These are phyloP conservation scores for Microcyclosporella mali DNA, from an alignment of 2,329 filamentous ascomycete species.

Conservation along the genomic window DNA sequence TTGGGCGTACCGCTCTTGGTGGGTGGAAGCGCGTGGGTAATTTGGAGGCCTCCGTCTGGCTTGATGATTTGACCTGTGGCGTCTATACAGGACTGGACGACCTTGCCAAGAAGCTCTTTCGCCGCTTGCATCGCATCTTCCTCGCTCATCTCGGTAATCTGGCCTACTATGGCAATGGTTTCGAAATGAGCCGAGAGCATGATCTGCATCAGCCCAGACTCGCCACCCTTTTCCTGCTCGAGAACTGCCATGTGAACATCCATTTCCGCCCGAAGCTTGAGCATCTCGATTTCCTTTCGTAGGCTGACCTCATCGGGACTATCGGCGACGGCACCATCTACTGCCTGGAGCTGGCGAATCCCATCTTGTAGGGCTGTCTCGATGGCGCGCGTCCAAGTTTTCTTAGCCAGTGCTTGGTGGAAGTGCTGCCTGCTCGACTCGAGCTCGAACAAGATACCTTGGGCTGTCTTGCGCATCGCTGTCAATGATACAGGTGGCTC, in stretches of 20 bases:
- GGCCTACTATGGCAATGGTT: constrained; percentile 74
- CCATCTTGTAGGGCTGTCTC: constrained; percentile 85
- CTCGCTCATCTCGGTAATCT: constrained; percentile 75
- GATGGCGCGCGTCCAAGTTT: constrained; percentile 79
- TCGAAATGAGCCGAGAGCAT: constrained; percentile 89
- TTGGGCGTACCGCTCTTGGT: constrained; percentile 70
- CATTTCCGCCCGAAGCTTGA: constrained; percentile 75
- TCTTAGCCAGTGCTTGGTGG: constrained; percentile 73
- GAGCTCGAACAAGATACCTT: constrained; percentile 81
- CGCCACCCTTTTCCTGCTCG: constrained; percentile 76
- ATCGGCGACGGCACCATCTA: constrained; percentile 58
- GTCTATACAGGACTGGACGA: constrained; percentile 69
- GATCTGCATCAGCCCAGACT: constrained; percentile 71
- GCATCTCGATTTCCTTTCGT: constrained; percentile 73
- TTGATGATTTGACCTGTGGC: constrained; percentile 81
- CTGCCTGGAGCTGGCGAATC: constrained; percentile 66
- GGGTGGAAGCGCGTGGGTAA: constrained; percentile 62
- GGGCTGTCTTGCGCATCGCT: constrained; percentile 78
- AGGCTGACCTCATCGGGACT: constrained; percentile 61
- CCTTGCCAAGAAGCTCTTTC: constrained; percentile 66
- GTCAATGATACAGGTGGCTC: constrained; percentile 60
- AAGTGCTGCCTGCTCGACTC: constrained; percentile 87
- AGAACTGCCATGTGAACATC: constrained; percentile 71
- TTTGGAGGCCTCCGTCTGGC: constrained; percentile 65
- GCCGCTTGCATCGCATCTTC: constrained; percentile 76